Conservation (phyloP, 164 flowering plant species). For the Malania oleifera region DNA sequence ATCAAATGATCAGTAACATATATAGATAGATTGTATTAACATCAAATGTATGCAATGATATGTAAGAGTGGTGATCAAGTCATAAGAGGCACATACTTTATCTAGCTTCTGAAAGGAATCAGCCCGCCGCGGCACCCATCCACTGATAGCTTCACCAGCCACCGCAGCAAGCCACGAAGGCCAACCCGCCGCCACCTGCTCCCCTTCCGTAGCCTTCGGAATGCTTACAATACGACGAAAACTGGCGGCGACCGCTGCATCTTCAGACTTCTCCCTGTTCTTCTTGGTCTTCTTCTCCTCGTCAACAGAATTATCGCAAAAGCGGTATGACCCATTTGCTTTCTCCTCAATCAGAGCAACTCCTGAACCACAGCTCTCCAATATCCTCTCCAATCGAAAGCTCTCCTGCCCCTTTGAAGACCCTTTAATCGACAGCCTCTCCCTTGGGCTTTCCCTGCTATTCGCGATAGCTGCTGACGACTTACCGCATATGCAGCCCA, state of each 20-base stretch:
- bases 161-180: conserved; percentile 55
- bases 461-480: conserved; percentile 31
- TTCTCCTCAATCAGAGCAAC: conserved; percentile 29
- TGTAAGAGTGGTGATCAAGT: too few relatives aligned
- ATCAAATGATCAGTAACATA: too few relatives aligned
- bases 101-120: conserved; percentile 48
- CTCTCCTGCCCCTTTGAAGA: conserved; percentile 28
- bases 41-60: too few relatives aligned
- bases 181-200: conserved; percentile 69
- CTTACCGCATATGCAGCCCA: conserved; percentile 48
- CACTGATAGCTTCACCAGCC: conserved; percentile 57
- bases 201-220: conserved; percentile 32
- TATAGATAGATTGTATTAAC: too few relatives aligned
- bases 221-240: conserved; percentile 19
- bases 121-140: conserved; percentile 59
- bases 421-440: conserved; percentile 16
- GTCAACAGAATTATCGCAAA: conserved; percentile 20
- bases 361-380: conserved; percentile 21
- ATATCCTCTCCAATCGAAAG: conserved; percentile 6
- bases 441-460: conserved; percentile 22
- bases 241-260: too few relatives aligned
- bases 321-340: conserved; percentile 20
- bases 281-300: conserved; percentile 12
- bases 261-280: conserved; percentile 22
- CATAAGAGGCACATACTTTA: conserved; percentile 29